Conservation (phyloP, 2,329 filamentous ascomycete species). For the Sporothrix brunneoviolacea region DNA sequence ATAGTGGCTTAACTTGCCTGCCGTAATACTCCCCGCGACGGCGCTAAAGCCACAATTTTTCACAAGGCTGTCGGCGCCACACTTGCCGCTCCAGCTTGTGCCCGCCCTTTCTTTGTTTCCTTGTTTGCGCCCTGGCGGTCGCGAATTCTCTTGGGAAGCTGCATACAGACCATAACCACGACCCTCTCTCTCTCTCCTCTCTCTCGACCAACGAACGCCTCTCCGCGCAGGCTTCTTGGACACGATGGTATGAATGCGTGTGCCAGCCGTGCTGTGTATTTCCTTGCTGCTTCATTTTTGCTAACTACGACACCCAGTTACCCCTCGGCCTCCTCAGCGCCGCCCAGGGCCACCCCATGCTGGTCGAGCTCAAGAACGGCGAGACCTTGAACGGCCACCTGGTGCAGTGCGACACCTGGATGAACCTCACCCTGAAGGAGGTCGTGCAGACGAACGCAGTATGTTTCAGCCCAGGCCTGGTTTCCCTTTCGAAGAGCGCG, state of each 20-base stretch:
- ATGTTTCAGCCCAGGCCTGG: no score
- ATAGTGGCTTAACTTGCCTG: no score
- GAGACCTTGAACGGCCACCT: conserved; percentile 96
- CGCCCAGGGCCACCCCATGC: conserved; percentile 95
- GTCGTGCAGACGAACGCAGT: conserved; percentile 91
- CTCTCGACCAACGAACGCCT: conserved; percentile 12
- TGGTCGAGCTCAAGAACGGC: conserved; percentile 94
- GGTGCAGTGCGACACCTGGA: conserved; percentile 97
- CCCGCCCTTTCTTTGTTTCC: not conserved
- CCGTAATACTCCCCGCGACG: no score
- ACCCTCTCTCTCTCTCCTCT: not conserved
- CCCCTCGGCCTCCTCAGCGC: conserved; percentile 83
- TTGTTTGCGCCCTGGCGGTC: not conserved
- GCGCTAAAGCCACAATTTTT: conserved; percentile 10
- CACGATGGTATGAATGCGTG: conserved; percentile 13
- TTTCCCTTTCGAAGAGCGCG: no score
- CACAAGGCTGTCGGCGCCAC: conserved; percentile 13
- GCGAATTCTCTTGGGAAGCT: not conserved
- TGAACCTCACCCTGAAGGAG: conserved; percentile 96
- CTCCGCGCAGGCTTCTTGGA: conserved; percentile 7
- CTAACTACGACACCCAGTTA: conserved; percentile 50
- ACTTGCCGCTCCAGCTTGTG: not conserved
- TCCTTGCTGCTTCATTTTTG: conserved; percentile 19
- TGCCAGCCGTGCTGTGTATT: not conserved
- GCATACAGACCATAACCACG: not conserved